These are phyloP conservation scores for Cryphonectria japonica DNA, from an alignment of 2,329 filamentous ascomycete genomes.

Conservation along the genomic window DNA sequence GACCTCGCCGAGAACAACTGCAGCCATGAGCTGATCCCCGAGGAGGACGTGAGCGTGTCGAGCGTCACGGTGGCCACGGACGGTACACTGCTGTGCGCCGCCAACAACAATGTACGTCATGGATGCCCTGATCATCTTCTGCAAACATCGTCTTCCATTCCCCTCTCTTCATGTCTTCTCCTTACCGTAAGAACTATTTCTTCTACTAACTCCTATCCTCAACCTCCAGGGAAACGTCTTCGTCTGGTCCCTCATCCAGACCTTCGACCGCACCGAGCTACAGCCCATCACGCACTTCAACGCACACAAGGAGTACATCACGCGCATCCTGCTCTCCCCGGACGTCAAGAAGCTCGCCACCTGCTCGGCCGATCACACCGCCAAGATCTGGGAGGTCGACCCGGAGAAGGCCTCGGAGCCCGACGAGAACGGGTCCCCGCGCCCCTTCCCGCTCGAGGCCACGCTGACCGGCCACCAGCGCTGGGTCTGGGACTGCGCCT, in stretches of 20 bases:
- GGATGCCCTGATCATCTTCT: background rate
- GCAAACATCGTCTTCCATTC: background rate
- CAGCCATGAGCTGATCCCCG: slow-evolving; percentile 92
- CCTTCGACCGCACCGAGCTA: slow-evolving; percentile 79
- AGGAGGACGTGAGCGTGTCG: slow-evolving; percentile 90
- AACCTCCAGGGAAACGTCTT: slow-evolving; percentile 82
- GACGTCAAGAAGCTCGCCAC: slow-evolving; percentile 94
- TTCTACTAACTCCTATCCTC: background rate
- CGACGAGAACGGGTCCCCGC: slow-evolving; percentile 45
- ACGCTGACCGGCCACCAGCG: slow-evolving; percentile 89
- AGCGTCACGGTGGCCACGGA: slow-evolving; percentile 97
- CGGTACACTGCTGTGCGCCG: slow-evolving; percentile 88
- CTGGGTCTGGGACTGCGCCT: slow-evolving; percentile 98
- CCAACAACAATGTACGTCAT: slow-evolving; percentile 77
- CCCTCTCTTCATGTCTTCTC: background rate
- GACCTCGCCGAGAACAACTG: slow-evolving; percentile 97
- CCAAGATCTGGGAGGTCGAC: slow-evolving; percentile 95
- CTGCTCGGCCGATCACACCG: slow-evolving; percentile 90
- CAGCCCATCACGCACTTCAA: slow-evolving; percentile 87
- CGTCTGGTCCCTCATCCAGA: slow-evolving; percentile 91
- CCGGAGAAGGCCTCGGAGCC: slow-evolving; percentile 51
- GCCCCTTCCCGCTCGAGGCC: slow-evolving; percentile 78
- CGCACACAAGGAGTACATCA: slow-evolving; percentile 91
- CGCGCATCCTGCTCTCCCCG: slow-evolving; percentile 85
- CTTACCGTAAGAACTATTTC: background rate